Base-by-base conservation (phyloP, 78 protist species). In the Dictyostelium firmibasis region DNA sequence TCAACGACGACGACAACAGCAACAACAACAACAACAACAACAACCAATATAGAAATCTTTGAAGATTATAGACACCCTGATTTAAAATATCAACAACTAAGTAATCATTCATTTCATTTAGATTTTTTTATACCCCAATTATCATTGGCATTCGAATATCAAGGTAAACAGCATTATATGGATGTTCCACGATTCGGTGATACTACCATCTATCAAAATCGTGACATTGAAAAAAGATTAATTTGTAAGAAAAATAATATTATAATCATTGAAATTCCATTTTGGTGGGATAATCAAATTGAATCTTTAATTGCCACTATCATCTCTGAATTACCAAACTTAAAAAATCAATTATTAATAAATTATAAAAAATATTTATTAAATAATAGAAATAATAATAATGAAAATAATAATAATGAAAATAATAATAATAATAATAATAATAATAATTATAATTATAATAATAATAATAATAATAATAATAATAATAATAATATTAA, bases 271-370 rank as follows among this genome's bases (percentile, higher is more conserved):
- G 92, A 86, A 31, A 77, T 86, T 25, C 92, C 92, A 20, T 86
- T 76, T 57, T 86, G 92, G 92, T 86, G 92, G 92, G 77, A 86
- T 41, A 86, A 86, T 76, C 76, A 86, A 38, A 57, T 86, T 2
- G 84, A 74, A 13, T 76, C 92, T 25, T 76, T 86, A 35, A 57
- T 86, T 57, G 92, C 85, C 16, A 86, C 92, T 1, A 86, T 86
- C 1, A 41, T 47, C 20, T 4, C 29, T 10, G 69, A 79, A 47
- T 25, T 25, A n/a, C 44, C 62, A 64, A 64, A 64, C 25, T 64
- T 64, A 64, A 64, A 64, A 25, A 10, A n/a, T 25, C 8, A n/a
- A 9, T 64, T 64, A 64, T 64, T 64, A 64, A 64, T 9, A 25
- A 64, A 64, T 64, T 64, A 64, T 64, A 64, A 64, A 25, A n/a